Evolutionary conservation across 805 yeast species (phyloP).

Genomic region (Maudiozyma barnettii): DNA sequence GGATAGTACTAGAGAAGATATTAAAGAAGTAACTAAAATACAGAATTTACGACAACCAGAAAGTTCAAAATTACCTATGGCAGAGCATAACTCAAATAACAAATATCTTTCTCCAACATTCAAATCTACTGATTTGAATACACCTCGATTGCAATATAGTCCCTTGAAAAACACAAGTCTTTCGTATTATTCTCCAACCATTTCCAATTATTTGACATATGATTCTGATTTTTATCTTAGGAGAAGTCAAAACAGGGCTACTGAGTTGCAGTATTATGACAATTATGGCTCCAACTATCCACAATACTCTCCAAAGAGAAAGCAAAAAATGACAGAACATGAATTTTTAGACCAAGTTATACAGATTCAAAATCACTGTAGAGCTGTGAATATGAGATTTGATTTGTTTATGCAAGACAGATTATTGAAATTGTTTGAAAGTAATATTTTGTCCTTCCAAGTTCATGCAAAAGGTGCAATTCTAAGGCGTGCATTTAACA

Average conservation of each 20-base stretch:
- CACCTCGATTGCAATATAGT: constrained; percentile 19
- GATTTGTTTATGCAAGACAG: constrained; percentile 52
- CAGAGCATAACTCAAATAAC: neutral
- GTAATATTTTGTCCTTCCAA: constrained; percentile 41
- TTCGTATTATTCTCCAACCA: constrained; percentile 28
- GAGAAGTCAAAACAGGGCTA: constrained; percentile 22
- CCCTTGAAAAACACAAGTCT: constrained; percentile 19
- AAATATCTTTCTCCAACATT: constrained; percentile 6
- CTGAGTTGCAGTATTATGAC: constrained; percentile 18
- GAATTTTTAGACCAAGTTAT: constrained; percentile 31
- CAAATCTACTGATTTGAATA: constrained; percentile 4
- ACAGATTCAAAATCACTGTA: constrained; percentile 55
- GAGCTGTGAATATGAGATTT: constrained; percentile 63
- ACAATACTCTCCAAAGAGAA: constrained; percentile 25
- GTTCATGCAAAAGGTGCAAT: constrained; percentile 43
- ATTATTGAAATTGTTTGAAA: constrained; percentile 48
- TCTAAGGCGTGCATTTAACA: constrained; percentile 1
- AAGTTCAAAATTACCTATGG: neutral
- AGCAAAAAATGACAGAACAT: constrained; percentile 22
- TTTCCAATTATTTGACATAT: constrained; percentile 21
- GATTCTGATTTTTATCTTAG: constrained; percentile 22
- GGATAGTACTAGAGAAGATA: neutral
- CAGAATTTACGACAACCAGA: no score
- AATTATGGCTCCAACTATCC: constrained; percentile 16
- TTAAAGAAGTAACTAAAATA: neutral